These are phyloP conservation scores for Prototheca wickerhamii DNA, from an alignment of 163 green algal species.

Conservation along the genomic window DNA sequence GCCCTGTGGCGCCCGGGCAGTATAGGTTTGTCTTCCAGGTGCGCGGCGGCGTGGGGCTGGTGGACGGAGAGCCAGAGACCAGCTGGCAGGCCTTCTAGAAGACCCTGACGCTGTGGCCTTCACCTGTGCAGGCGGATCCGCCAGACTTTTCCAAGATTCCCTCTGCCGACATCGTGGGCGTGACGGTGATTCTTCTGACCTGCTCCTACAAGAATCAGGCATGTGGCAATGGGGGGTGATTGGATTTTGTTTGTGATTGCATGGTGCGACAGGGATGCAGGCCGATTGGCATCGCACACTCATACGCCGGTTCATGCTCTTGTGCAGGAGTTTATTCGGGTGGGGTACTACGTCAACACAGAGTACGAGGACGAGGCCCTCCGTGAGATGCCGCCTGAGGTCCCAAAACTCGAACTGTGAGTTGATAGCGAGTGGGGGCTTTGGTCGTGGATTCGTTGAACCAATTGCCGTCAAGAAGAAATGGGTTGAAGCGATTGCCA, in stretches of 20 bases:
- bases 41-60: background rate
- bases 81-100: too few species aligned
- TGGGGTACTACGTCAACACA: conserved; percentile 97
- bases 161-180: conserved; percentile 79
- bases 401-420: conserved; percentile 45
- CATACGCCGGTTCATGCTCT: too few species aligned
- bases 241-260: background rate
- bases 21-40: conserved; percentile 92
- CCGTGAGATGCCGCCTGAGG: conserved; percentile 59
- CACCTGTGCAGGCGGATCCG: conserved; percentile 64
- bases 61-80: too few species aligned
- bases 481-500: background rate
- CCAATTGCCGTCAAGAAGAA: too few species aligned
- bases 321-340: conserved; percentile 86
- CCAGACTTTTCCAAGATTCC: conserved; percentile 74
- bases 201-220: conserved; percentile 79
- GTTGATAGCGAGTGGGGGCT: background rate
- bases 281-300: background rate
- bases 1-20: conserved; percentile 76
- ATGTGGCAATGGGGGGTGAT: background rate
- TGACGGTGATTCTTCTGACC: conserved; percentile 93
- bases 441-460: background rate
- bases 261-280: background rate
- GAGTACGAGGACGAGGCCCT: conserved; percentile 88
- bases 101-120: too few species aligned